phyloP scores from a whole-genome alignment of 139 green algal genomes.

The Picochlorum sp. region DNA sequence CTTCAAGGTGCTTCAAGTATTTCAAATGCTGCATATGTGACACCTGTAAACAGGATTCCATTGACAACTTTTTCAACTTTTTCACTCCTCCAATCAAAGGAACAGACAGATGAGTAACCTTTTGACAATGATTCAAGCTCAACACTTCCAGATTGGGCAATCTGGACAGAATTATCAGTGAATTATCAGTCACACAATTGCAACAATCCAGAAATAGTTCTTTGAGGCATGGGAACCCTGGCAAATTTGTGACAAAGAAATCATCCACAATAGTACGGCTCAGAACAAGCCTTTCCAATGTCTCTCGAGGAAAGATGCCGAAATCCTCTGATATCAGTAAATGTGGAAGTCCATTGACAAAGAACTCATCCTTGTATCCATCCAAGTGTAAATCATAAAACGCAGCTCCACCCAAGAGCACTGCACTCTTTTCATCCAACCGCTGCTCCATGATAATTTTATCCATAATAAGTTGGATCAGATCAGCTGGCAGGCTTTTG shows the following conservation, averaged over 20 bases:
- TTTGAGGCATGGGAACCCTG: constrained; percentile 11
- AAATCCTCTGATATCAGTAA: constrained; percentile 13
- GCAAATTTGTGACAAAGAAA: constrained; percentile 7
- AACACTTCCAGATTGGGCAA: neutral
- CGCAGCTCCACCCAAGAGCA: constrained; percentile 7
- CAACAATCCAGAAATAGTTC: constrained; percentile 27
- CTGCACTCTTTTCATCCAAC: constrained; percentile 10
- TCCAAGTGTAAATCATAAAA: constrained; percentile 24
- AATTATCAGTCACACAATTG: constrained; percentile 21
- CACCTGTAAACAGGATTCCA: constrained; percentile 7
- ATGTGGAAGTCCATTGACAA: neutral
- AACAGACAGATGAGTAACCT: neutral
- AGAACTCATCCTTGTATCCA: neutral
- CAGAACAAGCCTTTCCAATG: constrained; percentile 14
- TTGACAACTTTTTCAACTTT: neutral
- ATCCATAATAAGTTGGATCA: constrained; percentile 32
- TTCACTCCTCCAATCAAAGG: neutral
- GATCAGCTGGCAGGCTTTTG: constrained; percentile 25
- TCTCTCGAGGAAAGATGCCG: constrained; percentile 4
- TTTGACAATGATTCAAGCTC: neutral
- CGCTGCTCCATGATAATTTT: neutral
- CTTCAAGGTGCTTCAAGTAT: neutral
- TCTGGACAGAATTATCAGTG: constrained; percentile 6
- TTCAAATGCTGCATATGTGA: constrained; percentile 4
- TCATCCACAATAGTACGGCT: constrained; percentile 6